Percentiles rank a stretch among this genome's conserved stretches.
Evolutionary conservation across 805 yeast genomes (phyloP).

Genomic region (Yamadazyma phyllophila): DNA sequence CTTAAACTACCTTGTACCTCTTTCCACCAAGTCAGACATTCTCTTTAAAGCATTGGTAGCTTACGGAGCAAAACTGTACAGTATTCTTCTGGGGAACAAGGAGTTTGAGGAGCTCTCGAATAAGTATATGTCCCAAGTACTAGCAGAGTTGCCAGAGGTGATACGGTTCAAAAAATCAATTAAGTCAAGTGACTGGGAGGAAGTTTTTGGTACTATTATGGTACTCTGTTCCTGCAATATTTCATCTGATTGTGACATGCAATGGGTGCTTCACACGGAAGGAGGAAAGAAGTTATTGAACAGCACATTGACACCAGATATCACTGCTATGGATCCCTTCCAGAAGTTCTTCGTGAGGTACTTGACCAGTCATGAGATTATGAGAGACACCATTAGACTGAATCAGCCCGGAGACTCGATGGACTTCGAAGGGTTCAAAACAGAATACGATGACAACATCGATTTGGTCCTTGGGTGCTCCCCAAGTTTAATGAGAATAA

Average conservation of each 20-base stretch:
- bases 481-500: constrained; percentile 34
- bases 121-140: constrained; percentile 24
- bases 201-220: constrained; percentile 36
- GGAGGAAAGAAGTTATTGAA: constrained; percentile 35
- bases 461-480: constrained; percentile 41
- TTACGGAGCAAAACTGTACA: constrained; percentile 33
- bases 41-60: constrained; percentile 35
- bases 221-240: constrained; percentile 43
- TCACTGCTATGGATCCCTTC: constrained; percentile 19
- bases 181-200: constrained; percentile 35
- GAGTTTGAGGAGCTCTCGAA: constrained; percentile 25
- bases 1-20: constrained; percentile 34
- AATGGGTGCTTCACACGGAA: constrained; percentile 37
- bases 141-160: constrained; percentile 27
- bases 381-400: constrained; percentile 40
- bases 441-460: constrained; percentile 31
- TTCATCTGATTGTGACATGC: constrained; percentile 36
- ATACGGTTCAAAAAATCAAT: constrained; percentile 23
- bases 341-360: constrained; percentile 36
- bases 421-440: constrained; percentile 23
- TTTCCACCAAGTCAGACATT: constrained; percentile 29
- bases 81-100: constrained; percentile 25
- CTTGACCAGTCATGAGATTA: constrained; percentile 41
- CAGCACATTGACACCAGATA: neutral
- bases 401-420: constrained; percentile 25